phyloP scores from a whole-genome alignment of 148 eudicot genomes.

The Chenopodium suecicum region DNA sequence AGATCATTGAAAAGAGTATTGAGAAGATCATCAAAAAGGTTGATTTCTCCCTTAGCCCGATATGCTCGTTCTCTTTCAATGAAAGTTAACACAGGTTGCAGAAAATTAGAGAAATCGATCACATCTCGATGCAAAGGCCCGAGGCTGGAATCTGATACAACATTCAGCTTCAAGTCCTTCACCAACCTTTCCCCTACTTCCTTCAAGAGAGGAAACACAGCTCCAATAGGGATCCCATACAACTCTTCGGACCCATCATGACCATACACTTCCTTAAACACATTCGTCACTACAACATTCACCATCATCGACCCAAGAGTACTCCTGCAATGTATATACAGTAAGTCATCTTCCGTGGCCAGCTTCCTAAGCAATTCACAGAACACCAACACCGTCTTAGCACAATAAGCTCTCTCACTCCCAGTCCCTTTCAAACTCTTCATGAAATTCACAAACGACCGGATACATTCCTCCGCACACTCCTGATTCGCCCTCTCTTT shows the following conservation, averaged over 20 bases:
- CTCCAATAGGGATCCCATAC: constrained; percentile 31
- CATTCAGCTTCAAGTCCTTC: constrained; percentile 28
- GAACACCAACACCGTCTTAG: constrained; percentile 58
- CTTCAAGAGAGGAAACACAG: constrained; percentile 50
- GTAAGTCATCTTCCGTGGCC: constrained; percentile 30
- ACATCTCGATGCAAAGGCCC: constrained; percentile 47
- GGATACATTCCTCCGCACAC: constrained; percentile 52
- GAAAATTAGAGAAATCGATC: constrained; percentile 55
- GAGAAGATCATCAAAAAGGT: constrained; percentile 31
- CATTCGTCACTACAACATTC: constrained; percentile 22
- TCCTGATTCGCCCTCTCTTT: constrained; percentile 27
- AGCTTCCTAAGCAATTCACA: constrained; percentile 48
- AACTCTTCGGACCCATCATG: background rate
- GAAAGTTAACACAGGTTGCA: constrained; percentile 42
- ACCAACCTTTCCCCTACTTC: constrained; percentile 52
- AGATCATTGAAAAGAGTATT: constrained; percentile 37
- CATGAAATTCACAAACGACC: constrained; percentile 36
- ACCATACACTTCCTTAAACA: constrained; percentile 7
- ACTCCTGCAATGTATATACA: constrained; percentile 57
- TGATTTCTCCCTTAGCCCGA: constrained; percentile 11
- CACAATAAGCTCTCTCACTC: constrained; percentile 31
- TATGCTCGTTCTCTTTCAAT: constrained; percentile 26
- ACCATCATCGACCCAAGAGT: constrained; percentile 59
- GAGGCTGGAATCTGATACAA: constrained; percentile 6
- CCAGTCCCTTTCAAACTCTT: constrained; percentile 13